These are phyloP conservation scores for Vaccinium darrowii DNA, from an alignment of 148 eudicot species.

Conservation along the genomic window DNA sequence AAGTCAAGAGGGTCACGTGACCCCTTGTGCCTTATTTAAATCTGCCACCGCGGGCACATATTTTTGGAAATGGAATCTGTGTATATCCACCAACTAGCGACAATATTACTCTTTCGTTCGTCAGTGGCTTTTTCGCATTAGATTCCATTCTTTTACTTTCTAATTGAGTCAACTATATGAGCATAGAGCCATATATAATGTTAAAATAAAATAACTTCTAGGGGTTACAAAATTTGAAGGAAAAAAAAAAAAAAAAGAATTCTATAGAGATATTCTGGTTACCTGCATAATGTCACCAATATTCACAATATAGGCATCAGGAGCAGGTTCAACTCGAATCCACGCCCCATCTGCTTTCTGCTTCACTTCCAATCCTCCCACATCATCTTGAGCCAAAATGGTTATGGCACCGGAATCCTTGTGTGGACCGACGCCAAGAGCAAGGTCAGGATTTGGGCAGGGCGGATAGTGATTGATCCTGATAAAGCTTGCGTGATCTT, in stretches of 20 bases:
- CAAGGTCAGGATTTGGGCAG: slow-evolving; percentile 56
- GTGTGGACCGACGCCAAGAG: slow-evolving; percentile 72
- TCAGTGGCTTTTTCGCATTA: no score
- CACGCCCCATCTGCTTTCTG: slow-evolving; percentile 66
- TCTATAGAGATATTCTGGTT: background rate
- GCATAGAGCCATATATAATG: background rate
- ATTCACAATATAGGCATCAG: slow-evolving; percentile 60
- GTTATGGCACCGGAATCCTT: slow-evolving; percentile 74
- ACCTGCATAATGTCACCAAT: slow-evolving; percentile 89
- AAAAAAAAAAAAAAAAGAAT: no score
- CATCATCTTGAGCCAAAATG: slow-evolving; percentile 69
- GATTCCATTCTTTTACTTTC: no score
- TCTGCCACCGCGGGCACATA: no score
- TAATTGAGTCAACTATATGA: no score
- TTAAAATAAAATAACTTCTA: background rate
- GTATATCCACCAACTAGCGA: no score
- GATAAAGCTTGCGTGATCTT: slow-evolving; percentile 46
- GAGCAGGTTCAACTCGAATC: slow-evolving; percentile 62
- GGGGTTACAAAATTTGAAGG: background rate
- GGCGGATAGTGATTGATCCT: slow-evolving; percentile 70
- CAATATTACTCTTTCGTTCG: no score
- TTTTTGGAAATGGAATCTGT: no score
- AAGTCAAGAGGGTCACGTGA: no score
- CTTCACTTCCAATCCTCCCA: slow-evolving; percentile 81
- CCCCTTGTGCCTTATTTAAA: no score